phyloP scores from a whole-genome alignment of 129 eudicot species.

The Lactuca sativa region DNA sequence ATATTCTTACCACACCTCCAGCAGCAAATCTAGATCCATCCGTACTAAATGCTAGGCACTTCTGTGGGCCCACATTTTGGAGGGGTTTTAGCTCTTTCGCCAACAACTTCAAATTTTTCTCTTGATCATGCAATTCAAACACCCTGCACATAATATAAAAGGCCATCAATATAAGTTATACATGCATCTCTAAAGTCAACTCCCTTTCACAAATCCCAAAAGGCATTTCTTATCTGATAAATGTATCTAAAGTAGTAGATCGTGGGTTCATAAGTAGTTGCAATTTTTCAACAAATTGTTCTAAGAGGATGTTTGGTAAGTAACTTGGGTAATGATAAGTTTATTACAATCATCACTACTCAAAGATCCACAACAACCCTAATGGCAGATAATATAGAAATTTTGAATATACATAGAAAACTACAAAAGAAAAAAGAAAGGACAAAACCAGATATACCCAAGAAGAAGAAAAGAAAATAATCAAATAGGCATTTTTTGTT shows the following conservation, averaged over 20 bases:
- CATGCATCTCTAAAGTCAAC: not conserved
- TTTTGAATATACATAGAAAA: no score
- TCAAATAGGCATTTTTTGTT: no score
- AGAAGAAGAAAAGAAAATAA: no score
- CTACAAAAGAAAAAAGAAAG: no score
- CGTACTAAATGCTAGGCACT: constrained; percentile 80
- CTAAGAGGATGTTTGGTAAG: no score
- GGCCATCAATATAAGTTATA: not conserved
- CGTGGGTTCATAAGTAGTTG: no score
- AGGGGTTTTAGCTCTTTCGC: constrained; percentile 60
- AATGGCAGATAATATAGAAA: no score
- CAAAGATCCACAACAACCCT: no score
- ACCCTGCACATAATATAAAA: constrained; percentile 48
- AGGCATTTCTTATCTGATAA: not conserved
- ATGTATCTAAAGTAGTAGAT: not conserved
- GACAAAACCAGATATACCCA: no score
- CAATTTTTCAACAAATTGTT: no score
- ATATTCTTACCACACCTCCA: constrained; percentile 81
- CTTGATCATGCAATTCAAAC: constrained; percentile 61
- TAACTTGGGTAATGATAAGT: no score
- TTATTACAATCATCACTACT: no score
- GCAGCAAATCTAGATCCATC: constrained; percentile 91
- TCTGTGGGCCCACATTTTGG: constrained; percentile 73
- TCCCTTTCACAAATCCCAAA: not conserved
- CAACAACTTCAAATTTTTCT: constrained; percentile 46